Base-by-base conservation (phyloP, 2,329 filamentous ascomycete species). In the Aspergillus intermedius region DNA sequence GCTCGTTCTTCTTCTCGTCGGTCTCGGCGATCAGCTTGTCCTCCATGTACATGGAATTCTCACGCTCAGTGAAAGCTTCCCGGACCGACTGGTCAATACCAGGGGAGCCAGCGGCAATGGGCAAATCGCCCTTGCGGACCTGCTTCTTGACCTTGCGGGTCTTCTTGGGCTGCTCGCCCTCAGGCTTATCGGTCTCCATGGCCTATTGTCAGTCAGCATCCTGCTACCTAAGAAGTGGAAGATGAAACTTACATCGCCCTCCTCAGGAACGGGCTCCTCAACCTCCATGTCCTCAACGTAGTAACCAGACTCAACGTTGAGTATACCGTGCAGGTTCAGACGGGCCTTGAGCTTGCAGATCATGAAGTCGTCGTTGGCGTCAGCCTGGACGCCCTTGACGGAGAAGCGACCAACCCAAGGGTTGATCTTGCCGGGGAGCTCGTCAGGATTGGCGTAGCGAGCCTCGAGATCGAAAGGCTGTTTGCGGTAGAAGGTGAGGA, bases 1-100 rank as follows among this genome's bases (percentile, higher is more conserved):
- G 87, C 75, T 97, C 91, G 77, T 98, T 98, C 88, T 97, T 98
- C 83, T 95, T 95, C 78, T 97, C 90, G 69, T 97, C 93, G 34
- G 93, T 98, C 71, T 97, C 93, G 60, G 88, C 88, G 49, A 98
- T 91, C 50, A 97, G 85, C 81, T 97, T 98, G 77, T 98, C 93
- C 73, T 96, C 90, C 83, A 95, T 91, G 60, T 90, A 83, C 93
- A 98, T 97, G 61, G 83, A 69, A 58, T 84, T 80, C 76, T 98
- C 93, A 70, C 85, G 84, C 80, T 98, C 93, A 45, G 78, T 73
- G 57, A 84, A 77, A n/a, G 76, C 64, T 53, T 83, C 75, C 78
- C 87, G 91, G 65, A 76, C 67, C 13, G 77, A 60, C 44, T 81
- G 70, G 54, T 95, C 90, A 49, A 96, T 79, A 34, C 89, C 86